Base-by-base conservation (phyloP, 352 stramenopile species). In the Globisporangium acanthophoron region DNA sequence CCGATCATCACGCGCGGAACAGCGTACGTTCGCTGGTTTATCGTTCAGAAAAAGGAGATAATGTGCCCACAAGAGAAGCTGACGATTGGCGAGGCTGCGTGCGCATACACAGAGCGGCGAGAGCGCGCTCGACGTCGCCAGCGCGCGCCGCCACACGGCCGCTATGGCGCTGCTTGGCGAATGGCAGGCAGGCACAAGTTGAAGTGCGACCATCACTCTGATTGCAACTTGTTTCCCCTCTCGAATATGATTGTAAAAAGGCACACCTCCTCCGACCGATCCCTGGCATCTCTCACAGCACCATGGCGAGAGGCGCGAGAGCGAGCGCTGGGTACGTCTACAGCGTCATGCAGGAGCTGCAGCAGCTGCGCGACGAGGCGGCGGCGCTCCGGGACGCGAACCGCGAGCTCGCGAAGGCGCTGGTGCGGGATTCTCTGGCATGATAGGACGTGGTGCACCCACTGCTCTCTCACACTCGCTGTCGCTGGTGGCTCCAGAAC, bases 301-400 rank as follows among this genome's bases (percentile, higher is more conserved):
- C n/a, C 31, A 82, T 78, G 71, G 56, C 52, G 24, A 63, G 69
- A 40, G 43, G 55, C 33, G 49, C 39, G 52, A 74, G 62, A 48
- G 56, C 54, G 50, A 80, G 72, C 64, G 64, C 70, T 39, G 68
- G 71, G 27, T 80, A 76, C 47, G 66, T 82, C 44, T 81, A 87
- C 52, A 64, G 76, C 58, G 65, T 87, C 53, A 78, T 88, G 62
- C 71, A 87, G 49, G 81, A 91, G 62, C 55, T 87, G 51, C 68
- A 85, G 48, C 67, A 72, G 53, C 56, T 91, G 27, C 75, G 79
- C 33, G 67, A 71, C 16, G 70, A 85, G 45, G 67, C 72, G 3
- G 55, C 41, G 15, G 65, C 57, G 47, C 66, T 87, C 8, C 70
- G 74, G 7, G 67, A 80, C 43, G 88, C 76, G 52, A 91, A 91